Conservation (phyloP, 1,284 basidiomycete genomes). For the Malassezia obtusa region DNA sequence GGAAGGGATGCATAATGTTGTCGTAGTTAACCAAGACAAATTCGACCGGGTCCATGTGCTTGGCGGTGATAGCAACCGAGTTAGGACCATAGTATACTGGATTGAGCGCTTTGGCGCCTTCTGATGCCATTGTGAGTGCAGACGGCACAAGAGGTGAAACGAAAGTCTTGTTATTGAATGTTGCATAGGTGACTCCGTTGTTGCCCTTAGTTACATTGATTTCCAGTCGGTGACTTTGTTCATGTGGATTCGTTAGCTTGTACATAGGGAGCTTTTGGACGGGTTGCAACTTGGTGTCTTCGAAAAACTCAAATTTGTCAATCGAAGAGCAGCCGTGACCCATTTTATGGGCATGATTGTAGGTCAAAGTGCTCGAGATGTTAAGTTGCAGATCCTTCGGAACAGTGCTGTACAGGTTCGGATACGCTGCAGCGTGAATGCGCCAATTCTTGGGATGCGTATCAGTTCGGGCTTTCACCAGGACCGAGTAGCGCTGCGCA, state of each 20-base stretch:
- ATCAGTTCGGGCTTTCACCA: slow-evolving; percentile 62
- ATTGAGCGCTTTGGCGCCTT: neutral
- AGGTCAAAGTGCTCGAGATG: slow-evolving; percentile 30
- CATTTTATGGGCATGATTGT: slow-evolving; percentile 25
- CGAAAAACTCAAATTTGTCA: slow-evolving; percentile 41
- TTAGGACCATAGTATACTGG: slow-evolving; percentile 10
- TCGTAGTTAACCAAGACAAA: slow-evolving; percentile 72
- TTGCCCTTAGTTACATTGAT: slow-evolving; percentile 52
- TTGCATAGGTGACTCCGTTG: slow-evolving; percentile 39
- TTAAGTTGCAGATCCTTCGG: slow-evolving; percentile 36
- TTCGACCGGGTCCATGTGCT: slow-evolving; percentile 66
- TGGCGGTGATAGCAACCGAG: slow-evolving; percentile 58
- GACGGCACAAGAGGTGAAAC: slow-evolving; percentile 56
- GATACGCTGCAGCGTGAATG: slow-evolving; percentile 79
- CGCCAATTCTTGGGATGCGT: slow-evolving; percentile 65
- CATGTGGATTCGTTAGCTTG: slow-evolving; percentile 29
- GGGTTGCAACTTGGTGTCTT: slow-evolving; percentile 51
- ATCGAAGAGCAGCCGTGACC: neutral
- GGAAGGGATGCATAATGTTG: slow-evolving; percentile 59
- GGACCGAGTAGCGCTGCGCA: slow-evolving; percentile 9
- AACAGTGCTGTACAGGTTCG: slow-evolving; percentile 50
- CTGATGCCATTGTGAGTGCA: slow-evolving; percentile 2
- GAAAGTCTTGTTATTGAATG: slow-evolving; percentile 50
- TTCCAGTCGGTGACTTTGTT: slow-evolving; percentile 48
- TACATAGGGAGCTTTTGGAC: slow-evolving; percentile 31